phyloP scores from a whole-genome alignment of 208 protist species.

The Acanthamoeba triangularis region DNA sequence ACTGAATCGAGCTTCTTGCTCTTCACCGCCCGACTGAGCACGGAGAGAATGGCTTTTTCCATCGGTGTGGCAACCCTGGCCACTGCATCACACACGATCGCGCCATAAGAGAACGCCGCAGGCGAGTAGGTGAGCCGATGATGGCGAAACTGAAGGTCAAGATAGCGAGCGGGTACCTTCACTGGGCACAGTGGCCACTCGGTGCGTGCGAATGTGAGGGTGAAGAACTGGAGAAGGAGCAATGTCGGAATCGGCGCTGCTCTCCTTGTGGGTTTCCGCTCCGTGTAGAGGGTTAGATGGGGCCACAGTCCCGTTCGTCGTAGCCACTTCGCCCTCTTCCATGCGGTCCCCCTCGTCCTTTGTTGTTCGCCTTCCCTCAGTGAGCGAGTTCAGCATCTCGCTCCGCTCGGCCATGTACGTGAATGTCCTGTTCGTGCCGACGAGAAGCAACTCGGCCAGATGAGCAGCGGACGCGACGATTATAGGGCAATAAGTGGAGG shows the following conservation, averaged over 20 bases:
- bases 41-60: constrained; percentile 18
- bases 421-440: no score
- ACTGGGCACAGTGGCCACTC: neutral
- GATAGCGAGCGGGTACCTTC: neutral
- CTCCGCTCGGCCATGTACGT: neutral
- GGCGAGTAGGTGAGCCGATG: neutral
- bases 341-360: neutral
- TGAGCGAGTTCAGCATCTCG: neutral
- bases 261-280: constrained; percentile 4
- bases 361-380: neutral
- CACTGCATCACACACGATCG: neutral
- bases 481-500: neutral
- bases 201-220: neutral
- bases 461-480: neutral
- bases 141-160: neutral
- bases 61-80: neutral
- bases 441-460: neutral
- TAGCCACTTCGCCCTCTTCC: neutral
- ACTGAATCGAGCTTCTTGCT: neutral
- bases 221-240: constrained; percentile 17
- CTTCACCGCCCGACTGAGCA: constrained; percentile 37
- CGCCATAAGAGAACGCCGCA: neutral
- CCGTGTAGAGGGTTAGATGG: neutral
- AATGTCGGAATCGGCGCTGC: neutral
- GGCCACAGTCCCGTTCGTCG: neutral